Evolutionary conservation across 164 flowering plant genomes (phyloP).

Genomic region (Chimonanthus salicifolius): DNA sequence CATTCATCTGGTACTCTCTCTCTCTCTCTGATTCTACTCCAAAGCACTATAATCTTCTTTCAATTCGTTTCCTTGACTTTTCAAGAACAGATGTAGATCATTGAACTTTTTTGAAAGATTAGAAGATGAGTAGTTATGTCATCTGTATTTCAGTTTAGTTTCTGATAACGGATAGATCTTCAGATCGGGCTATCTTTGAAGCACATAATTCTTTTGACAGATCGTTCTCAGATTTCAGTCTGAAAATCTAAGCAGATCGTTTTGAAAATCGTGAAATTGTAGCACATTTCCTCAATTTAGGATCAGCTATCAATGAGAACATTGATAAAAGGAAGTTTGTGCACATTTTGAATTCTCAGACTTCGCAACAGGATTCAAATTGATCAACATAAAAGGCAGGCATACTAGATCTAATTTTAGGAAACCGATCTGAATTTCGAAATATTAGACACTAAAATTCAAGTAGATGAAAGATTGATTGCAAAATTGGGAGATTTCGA

Average conservation of each 20-base stretch:
- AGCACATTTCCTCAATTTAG: background rate
- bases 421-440: too few relatives aligned
- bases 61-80: too few relatives aligned
- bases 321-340: too few relatives aligned
- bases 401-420: too few relatives aligned
- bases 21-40: conserved; percentile 5
- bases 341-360: too few relatives aligned
- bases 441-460: too few relatives aligned
- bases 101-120: background rate
- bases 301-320: too few relatives aligned
- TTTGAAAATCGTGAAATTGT: background rate
- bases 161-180: background rate
- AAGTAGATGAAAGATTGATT: background rate
- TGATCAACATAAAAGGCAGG: too few relatives aligned
- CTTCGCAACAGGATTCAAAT: too few relatives aligned
- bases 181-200: background rate
- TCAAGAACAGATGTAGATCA: background rate
- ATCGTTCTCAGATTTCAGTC: background rate
- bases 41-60: background rate
- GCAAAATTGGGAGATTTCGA: background rate
- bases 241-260: background rate
- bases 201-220: background rate
- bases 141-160: background rate
- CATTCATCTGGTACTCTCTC: conserved; percentile 34
- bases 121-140: background rate